Evolutionary conservation across 108 stramenopile species (phyloP).

Genomic region (Nitzschia sp.): DNA sequence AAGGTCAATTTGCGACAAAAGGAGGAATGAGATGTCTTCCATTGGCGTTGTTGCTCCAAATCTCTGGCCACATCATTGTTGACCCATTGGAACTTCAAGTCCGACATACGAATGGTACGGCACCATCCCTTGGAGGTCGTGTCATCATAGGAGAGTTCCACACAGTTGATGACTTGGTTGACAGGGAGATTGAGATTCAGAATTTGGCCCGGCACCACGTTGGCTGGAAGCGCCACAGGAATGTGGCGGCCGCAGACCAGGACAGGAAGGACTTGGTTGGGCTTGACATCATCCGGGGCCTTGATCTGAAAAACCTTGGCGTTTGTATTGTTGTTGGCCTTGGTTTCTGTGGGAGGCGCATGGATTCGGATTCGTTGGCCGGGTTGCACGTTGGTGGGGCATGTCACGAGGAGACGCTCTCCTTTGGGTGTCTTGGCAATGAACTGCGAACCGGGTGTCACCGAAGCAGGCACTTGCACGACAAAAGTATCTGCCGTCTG

Average conservation of each 20-base stretch:
- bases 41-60: neutral
- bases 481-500: conserved; percentile 65
- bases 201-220: conserved; percentile 81
- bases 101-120: conserved; percentile 75
- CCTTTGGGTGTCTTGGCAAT: conserved; percentile 68
- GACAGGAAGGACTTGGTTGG: conserved; percentile 84
- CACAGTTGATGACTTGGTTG: conserved; percentile 33
- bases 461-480: conserved; percentile 73
- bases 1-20: conserved; percentile 75
- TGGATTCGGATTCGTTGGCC: conserved; percentile 78
- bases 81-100: conserved; percentile 92
- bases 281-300: conserved; percentile 78
- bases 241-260: conserved; percentile 85
- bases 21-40: conserved; percentile 45
- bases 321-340: conserved; percentile 32
- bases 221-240: conserved; percentile 85
- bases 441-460: conserved; percentile 78
- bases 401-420: conserved; percentile 79
- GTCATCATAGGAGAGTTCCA: conserved; percentile 59
- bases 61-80: conserved; percentile 42
- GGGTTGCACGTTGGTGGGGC: conserved; percentile 69
- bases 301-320: conserved; percentile 87
- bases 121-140: conserved; percentile 80
- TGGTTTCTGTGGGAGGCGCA: conserved; percentile 40
- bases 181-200: conserved; percentile 88